Percentiles rank a stretch among this genome's conserved stretches.
Evolutionary conservation across 305 asterid species (phyloP).

Genomic region (Fraxinus floribunda): DNA sequence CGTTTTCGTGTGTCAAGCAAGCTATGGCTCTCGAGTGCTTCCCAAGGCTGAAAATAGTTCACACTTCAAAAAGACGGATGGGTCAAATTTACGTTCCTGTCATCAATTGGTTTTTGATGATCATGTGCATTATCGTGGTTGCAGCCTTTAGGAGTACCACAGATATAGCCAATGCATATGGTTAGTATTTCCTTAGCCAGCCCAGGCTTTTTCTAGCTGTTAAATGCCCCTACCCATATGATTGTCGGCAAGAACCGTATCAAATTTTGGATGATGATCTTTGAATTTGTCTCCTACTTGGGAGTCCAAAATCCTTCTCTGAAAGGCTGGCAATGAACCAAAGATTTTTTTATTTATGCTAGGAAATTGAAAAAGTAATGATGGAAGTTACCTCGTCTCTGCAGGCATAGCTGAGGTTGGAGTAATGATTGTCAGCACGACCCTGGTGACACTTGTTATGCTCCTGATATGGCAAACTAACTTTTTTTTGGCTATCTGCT

Average conservation of each 20-base stretch:
- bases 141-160: slow-evolving; percentile 84
- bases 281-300: not conserved
- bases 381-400: not conserved
- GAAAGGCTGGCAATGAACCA: not conserved
- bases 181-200: slow-evolving; percentile 33
- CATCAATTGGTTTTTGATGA: slow-evolving; percentile 89
- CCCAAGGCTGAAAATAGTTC: slow-evolving; percentile 88
- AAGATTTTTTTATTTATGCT: not conserved
- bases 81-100: slow-evolving; percentile 95
- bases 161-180: slow-evolving; percentile 85
- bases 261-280: not conserved
- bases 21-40: slow-evolving; percentile 98
- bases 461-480: slow-evolving; percentile 86
- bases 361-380: not conserved
- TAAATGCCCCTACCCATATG: not conserved
- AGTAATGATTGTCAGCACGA: slow-evolving; percentile 85
- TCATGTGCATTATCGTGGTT: slow-evolving; percentile 82
- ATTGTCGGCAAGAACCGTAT: not conserved
- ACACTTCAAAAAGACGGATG: slow-evolving; percentile 82
- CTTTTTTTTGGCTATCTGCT: slow-evolving; percentile 56
- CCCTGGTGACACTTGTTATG: slow-evolving; percentile 86
- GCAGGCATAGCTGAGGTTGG: slow-evolving; percentile 94
- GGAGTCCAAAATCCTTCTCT: not conserved
- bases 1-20: slow-evolving; percentile 91
- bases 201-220: not conserved